These are phyloP conservation scores for Dillenia suffruticosa DNA, from an alignment of 164 flowering plant genomes.

Conservation along the genomic window DNA sequence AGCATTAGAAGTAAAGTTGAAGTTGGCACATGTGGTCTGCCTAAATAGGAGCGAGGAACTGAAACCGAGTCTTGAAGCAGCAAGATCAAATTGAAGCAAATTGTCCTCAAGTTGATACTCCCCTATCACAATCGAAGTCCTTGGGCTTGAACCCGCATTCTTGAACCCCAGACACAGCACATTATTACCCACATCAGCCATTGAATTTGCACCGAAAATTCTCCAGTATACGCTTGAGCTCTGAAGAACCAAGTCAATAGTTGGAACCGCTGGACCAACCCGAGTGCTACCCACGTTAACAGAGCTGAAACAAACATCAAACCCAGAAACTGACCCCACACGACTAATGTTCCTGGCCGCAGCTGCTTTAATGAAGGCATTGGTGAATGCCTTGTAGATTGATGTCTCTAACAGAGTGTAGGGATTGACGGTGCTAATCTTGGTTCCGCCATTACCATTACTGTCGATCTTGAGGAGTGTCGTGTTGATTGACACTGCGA, in stretches of 20 bases:
- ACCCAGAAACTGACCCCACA: slow-evolving; percentile 26
- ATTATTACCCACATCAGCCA: slow-evolving; percentile 27
- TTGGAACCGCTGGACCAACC: slow-evolving; percentile 34
- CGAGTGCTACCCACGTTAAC: slow-evolving; percentile 16
- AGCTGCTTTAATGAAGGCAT: slow-evolving; percentile 20
- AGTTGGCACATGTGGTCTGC: slow-evolving; percentile 42
- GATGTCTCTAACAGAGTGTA: slow-evolving; percentile 29
- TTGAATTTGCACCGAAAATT: slow-evolving; percentile 35
- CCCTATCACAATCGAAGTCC: slow-evolving; percentile 38
- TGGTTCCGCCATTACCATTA: slow-evolving; percentile 30
- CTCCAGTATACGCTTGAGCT: slow-evolving; percentile 27
- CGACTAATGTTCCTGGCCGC: slow-evolving; percentile 15
- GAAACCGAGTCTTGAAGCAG: slow-evolving; percentile 31
- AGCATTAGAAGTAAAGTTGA: slow-evolving; percentile 33
- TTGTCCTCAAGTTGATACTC: slow-evolving; percentile 35
- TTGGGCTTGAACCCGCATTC: slow-evolving; percentile 33
- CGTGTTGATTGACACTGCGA: slow-evolving; percentile 11
- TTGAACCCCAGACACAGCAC: slow-evolving; percentile 37
- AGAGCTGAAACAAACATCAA: slow-evolving; percentile 22
- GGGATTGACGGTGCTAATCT: slow-evolving; percentile 21
- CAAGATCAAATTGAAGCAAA: slow-evolving; percentile 36
- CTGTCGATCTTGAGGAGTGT: slow-evolving; percentile 15
- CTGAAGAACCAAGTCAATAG: slow-evolving; percentile 31
- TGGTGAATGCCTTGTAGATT: slow-evolving; percentile 30
- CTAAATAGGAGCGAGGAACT: slow-evolving; percentile 21